Evolutionary conservation across 2,329 filamentous ascomycete species (phyloP).

Genomic region (Aspergillus bombycis): DNA sequence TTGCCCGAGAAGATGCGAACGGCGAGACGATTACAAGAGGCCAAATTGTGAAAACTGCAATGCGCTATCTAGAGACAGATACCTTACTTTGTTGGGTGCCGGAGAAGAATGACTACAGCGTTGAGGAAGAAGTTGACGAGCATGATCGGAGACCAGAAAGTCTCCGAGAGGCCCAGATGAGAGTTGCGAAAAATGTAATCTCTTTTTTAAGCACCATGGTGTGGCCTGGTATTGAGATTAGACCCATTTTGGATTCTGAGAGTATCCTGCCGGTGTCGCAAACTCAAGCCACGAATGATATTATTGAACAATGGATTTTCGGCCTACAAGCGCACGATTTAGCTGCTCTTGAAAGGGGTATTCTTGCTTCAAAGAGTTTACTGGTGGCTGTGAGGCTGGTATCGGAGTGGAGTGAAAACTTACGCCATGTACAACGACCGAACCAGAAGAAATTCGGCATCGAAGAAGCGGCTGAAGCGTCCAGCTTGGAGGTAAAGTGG

Average conservation of each 20-base stretch:
- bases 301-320: conserved; percentile 76
- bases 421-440: conserved; percentile 54
- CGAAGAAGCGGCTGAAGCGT: conserved; percentile 76
- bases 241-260: conserved; percentile 76
- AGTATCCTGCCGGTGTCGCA: conserved; percentile 78
- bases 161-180: conserved; percentile 73
- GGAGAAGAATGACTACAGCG: conserved; percentile 54
- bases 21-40: conserved; percentile 59
- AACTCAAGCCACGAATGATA: conserved; percentile 71
- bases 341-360: conserved; percentile 80
- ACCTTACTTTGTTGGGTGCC: conserved; percentile 89
- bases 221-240: conserved; percentile 81
- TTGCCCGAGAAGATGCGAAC: conserved; percentile 66
- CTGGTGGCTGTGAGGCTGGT: conserved; percentile 76
- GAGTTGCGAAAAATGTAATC: conserved; percentile 70
- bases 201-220: conserved; percentile 70
- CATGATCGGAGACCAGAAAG: conserved; percentile 56
- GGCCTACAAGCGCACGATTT: conserved; percentile 78
- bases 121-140: conserved; percentile 52
- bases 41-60: conserved; percentile 67
- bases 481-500: conserved; percentile 84
- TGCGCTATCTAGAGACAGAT: conserved; percentile 91
- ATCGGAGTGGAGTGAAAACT: conserved; percentile 83
- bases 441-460: conserved; percentile 66
- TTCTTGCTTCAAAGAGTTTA: conserved; percentile 84